These are phyloP conservation scores for Salix dunnii DNA, from an alignment of 345 rosid species.

Conservation along the genomic window DNA sequence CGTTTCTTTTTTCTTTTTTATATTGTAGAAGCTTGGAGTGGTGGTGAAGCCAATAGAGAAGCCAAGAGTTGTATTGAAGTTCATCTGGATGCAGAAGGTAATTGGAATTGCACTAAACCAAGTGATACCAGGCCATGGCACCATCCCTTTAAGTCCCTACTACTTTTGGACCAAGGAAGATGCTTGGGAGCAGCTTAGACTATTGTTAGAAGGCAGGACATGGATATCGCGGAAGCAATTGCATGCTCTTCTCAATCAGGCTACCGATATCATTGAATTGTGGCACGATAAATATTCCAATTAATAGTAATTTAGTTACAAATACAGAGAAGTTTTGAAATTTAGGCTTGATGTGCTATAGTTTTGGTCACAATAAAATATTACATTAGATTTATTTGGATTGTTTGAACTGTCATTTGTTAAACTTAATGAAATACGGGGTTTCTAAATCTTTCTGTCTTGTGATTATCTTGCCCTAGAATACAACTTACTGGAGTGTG, in stretches of 20 bases:
- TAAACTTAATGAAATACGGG: too few relatives aligned
- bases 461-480: too few relatives aligned
- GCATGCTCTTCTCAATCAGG: conserved; percentile 74
- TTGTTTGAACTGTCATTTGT: not conserved
- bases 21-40: conserved; percentile 58
- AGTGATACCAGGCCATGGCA: conserved; percentile 62
- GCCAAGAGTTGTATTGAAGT: conserved; percentile 72
- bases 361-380: not conserved
- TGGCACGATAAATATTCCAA: conserved; percentile 65
- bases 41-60: conserved; percentile 75
- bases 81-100: conserved; percentile 83
- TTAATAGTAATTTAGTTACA: conserved; percentile 16
- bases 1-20: not conserved
- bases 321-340: not conserved
- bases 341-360: not conserved
- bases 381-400: not conserved
- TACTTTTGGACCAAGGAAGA: conserved; percentile 87
- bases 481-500: too few relatives aligned
- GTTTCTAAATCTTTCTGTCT: too few relatives aligned
- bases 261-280: conserved; percentile 74
- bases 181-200: conserved; percentile 85
- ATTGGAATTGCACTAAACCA: conserved; percentile 80
- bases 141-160: conserved; percentile 78
- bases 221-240: conserved; percentile 79
- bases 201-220: conserved; percentile 66